Base-by-base conservation (phyloP, 306 rosid genomes). In the Quercus glauca region DNA sequence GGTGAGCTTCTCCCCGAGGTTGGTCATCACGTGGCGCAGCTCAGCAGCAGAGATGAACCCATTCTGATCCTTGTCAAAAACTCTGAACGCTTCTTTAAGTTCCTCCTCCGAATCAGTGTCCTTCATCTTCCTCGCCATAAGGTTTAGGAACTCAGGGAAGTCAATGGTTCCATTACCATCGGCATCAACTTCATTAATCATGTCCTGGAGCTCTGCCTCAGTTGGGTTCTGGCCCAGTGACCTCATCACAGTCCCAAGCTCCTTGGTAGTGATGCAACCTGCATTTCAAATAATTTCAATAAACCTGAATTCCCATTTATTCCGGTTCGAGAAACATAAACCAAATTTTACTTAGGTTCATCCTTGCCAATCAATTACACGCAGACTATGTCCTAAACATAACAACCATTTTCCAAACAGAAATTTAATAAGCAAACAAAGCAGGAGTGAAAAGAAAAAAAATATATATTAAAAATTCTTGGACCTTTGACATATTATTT, bases 11-110 rank as follows among this genome's bases (percentile, higher is more conserved):
- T 92, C 97, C 0, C 97, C 97, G 1, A 92, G 96, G 82, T 92
- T 92, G 63, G 96, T 92, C 97, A 92, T 92, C 51, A 92, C 97
- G 67, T 92, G 97, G 84, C 97, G 97, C 17, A 92, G 90, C 85
- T 92, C 97, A 37, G 96, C 96, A 23, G 97, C 97, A 74, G 97
- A 92, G 75, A 92, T 92, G 91, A 91, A 92, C 5, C 97, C 97
- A 55, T 92, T 92, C 83, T 92, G 97, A 74, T 92, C 97, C 88
- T 92, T 92, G 83, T 91, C 97, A 25, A 92, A 92, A 26, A 92
- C 97, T 11, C 97, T 81, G 87, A 92, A 92, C 0, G 96, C 97
- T 80, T 92, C 97, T 70, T 92, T 92, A 82, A 92, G 84, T 80
- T 92, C 97, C 83, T 92, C 97, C 82, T 92, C 97, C 0, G 97